A percentile compares a stretch with the other conserved stretches of the same genome.
phyloP scores from a whole-genome alignment of 768 basidiomycete species.

The Antrodiella citrinella region DNA sequence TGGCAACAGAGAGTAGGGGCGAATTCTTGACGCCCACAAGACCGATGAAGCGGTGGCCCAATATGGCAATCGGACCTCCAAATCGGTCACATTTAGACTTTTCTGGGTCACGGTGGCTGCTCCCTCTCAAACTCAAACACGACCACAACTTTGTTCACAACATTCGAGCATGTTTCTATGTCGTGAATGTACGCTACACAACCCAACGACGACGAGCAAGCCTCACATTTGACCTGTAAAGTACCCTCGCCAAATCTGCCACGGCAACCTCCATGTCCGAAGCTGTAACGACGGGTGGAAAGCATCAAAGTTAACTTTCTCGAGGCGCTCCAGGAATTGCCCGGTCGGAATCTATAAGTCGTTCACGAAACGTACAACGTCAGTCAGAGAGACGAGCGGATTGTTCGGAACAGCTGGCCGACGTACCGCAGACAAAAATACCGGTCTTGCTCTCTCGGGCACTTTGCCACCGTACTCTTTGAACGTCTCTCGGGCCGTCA shows the following conservation, averaged over 20 bases:
- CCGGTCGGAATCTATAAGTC: conserved; percentile 52
- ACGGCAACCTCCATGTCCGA: conserved; percentile 73
- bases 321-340: conserved; percentile 56
- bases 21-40: neutral
- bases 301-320: conserved; percentile 63
- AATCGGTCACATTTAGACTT: neutral
- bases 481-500: conserved; percentile 66
- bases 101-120: neutral
- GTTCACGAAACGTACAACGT: neutral
- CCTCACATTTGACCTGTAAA: conserved; percentile 31
- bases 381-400: conserved; percentile 2
- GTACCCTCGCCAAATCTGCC: conserved; percentile 55
- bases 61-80: conserved; percentile 8
- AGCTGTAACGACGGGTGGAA: conserved; percentile 56
- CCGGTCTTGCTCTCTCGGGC: conserved; percentile 53
- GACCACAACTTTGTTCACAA: too few species aligned
- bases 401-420: conserved; percentile 1
- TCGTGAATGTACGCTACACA: too few species aligned
- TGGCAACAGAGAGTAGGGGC: neutral
- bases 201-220: too few species aligned
- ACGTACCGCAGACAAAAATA: conserved; percentile 69
- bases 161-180: too few species aligned
- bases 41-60: neutral
- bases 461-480: conserved; percentile 43
- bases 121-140: neutral